phyloP scores from a whole-genome alignment of 768 basidiomycete genomes.

The Auricularia sp. region DNA sequence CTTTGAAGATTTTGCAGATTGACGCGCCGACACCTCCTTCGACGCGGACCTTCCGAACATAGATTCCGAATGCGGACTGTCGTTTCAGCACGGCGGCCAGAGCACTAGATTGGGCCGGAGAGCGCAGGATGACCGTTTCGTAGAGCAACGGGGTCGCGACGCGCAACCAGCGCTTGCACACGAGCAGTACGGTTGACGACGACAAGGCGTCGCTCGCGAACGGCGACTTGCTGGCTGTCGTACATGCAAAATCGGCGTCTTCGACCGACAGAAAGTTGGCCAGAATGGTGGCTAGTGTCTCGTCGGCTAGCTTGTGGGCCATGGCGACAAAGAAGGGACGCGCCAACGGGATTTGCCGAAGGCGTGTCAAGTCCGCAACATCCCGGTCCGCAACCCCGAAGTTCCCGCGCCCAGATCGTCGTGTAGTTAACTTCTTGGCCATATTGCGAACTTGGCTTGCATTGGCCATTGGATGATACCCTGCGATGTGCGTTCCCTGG shows the following conservation, averaged over 20 bases:
- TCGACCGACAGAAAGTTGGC: not conserved
- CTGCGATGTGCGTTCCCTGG: no score
- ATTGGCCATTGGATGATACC: no score
- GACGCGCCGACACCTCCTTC: not conserved
- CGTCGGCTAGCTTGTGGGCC: conserved; percentile 1
- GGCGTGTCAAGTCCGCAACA: no score
- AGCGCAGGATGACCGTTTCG: not conserved
- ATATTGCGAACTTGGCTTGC: no score
- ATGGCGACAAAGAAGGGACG: not conserved
- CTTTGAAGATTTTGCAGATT: not conserved
- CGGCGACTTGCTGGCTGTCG: not conserved
- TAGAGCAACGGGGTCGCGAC: not conserved
- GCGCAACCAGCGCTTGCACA: conserved; percentile 1
- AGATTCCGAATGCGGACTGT: not conserved
- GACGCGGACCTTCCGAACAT: not conserved
- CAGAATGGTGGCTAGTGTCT: not conserved
- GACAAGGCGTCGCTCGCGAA: not conserved
- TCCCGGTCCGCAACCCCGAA: no score
- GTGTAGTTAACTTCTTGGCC: no score
- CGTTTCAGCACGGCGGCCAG: not conserved
- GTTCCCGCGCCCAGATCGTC: no score
- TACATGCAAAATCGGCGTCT: not conserved
- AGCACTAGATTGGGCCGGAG: not conserved
- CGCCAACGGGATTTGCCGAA: no score
- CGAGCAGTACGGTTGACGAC: not conserved